Evolutionary conservation across 805 yeast species (phyloP), one percentile per base, ranked within the genome.

Genomic region (Pichia ethanolica): DNA sequence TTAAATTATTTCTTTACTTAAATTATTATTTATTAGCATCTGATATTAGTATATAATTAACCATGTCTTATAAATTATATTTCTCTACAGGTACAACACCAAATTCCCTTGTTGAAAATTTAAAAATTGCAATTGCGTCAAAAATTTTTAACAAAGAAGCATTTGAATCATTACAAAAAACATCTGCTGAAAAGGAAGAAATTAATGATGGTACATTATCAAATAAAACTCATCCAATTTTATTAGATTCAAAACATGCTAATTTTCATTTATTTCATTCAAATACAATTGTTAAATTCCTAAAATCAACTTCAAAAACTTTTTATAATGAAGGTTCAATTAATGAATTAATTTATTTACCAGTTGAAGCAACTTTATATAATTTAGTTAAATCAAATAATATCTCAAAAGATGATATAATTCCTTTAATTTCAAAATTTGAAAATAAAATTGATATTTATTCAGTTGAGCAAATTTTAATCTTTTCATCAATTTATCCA

Each of bases 261-360:
- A 64, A 66, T 7, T 74, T 79, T 47, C 77, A 74, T 56, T 71
- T 85, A 53, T 66, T 72, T 50, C 88, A 84, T 63, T 72, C 87
- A 25, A 82, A 84, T 60, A 81, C 93, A 25, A 80, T 84, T 46
- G 82, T 84, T 53, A 80, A 81, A 63, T 85, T 79, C 59, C 67
- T 82, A 53, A 70, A 79, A 39, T 65, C 64, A n/a, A 45, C 55
- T 9, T 48, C 59, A 20, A 20, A 20, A 20, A 43, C 51, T 8
- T 48, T 53, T 9, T 34, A 27, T 3, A 28, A n/a, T 26, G 20
- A 25, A 12, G 45, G 20, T 27, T 27, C 42, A 26, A 28, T 39
- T 9, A 9, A 39, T 27, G 60, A 52, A 27, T 59, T 62, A 40
- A 43, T 36, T 7, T 51, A 54, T 28, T 52, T 55, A 25, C 62